These are phyloP conservation scores for Fusarium sp. DNA, from an alignment of 2,329 filamentous ascomycete species.

Conservation along the genomic window DNA sequence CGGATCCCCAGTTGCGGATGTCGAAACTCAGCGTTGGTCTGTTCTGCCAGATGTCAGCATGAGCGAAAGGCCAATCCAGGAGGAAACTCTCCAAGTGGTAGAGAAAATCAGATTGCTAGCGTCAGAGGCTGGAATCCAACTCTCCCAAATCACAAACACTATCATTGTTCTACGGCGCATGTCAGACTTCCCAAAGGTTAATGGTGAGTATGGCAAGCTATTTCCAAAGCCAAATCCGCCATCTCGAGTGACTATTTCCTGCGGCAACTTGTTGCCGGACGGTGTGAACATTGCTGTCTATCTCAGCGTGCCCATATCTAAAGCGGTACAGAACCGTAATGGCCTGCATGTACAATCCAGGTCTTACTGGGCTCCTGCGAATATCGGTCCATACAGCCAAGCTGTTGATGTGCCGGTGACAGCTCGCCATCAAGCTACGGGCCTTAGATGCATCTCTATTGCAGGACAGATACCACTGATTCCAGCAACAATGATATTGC, in stretches of 20 bases:
- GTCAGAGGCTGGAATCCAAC: constrained; percentile 45
- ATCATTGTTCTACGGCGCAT: constrained; percentile 82
- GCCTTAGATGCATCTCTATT: constrained; percentile 67
- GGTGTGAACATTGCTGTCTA: constrained; percentile 71
- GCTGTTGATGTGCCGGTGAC: constrained; percentile 69
- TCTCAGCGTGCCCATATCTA: constrained; percentile 56
- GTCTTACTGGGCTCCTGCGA: constrained; percentile 97
- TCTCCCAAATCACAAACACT: constrained; percentile 63
- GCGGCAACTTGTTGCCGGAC: constrained; percentile 73
- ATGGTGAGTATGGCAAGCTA: constrained; percentile 78
- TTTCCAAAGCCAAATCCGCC: constrained; percentile 87
- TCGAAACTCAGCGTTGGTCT: constrained; percentile 54
- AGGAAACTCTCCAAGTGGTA: constrained; percentile 63
- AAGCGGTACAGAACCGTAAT: constrained; percentile 57
- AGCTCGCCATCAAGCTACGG: constrained; percentile 21
- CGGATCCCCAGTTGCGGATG: constrained; percentile 33
- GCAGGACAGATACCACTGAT: constrained; percentile 93
- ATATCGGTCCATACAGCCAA: constrained; percentile 97
- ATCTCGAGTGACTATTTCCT: constrained; percentile 84
- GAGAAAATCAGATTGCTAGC: constrained; percentile 59
- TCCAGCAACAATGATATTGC: constrained; percentile 80
- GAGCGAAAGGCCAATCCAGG: constrained; percentile 54
- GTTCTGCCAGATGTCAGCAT: constrained; percentile 50
- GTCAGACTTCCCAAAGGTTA: constrained; percentile 81
- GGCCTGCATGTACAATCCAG: constrained; percentile 90